These are phyloP conservation scores for Tuctoria greenei DNA, from an alignment of 176 grass and related monocot genomes.

Conservation along the genomic window DNA sequence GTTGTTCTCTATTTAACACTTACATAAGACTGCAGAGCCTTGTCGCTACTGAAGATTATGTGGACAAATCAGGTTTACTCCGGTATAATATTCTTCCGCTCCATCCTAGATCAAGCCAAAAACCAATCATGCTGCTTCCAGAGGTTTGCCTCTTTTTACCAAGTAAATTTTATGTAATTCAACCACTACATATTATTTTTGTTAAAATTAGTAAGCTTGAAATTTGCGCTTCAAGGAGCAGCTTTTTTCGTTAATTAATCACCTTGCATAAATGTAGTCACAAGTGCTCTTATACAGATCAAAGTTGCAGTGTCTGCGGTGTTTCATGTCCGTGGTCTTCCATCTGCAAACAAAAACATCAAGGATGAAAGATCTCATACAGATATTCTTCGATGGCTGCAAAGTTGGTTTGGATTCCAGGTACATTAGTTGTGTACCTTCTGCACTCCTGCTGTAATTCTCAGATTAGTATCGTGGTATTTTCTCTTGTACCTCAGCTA, in stretches of 20 bases:
- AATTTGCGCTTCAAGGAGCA: background rate
- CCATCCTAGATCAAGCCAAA: conserved; percentile 57
- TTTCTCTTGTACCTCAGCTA: conserved; percentile 28
- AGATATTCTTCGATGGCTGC: conserved; percentile 84
- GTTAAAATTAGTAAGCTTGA: background rate
- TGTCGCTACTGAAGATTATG: conserved; percentile 53
- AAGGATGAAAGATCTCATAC: conserved; percentile 49
- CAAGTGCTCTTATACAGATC: conserved; percentile 48
- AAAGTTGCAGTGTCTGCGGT: conserved; percentile 80
- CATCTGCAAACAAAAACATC: conserved; percentile 49
- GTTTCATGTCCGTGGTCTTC: conserved; percentile 71
- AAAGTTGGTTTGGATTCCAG: conserved; percentile 96
- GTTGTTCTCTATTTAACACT: conserved; percentile 28
- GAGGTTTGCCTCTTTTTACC: conserved; percentile 58
- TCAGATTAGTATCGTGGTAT: background rate
- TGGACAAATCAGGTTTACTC: conserved; percentile 56
- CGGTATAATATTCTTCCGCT: conserved; percentile 92
- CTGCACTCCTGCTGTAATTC: conserved; percentile 5
- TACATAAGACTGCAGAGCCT: conserved; percentile 46
- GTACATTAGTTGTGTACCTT: conserved; percentile 38
- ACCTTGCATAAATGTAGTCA: conserved; percentile 19
- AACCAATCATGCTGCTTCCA: conserved; percentile 82
- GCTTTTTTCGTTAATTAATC: background rate
- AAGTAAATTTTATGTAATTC: background rate
- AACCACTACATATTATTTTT: background rate